These are phyloP conservation scores for Linnemannia schmuckeri DNA, from an alignment of 192 early-diverging fungal species.

Conservation along the genomic window DNA sequence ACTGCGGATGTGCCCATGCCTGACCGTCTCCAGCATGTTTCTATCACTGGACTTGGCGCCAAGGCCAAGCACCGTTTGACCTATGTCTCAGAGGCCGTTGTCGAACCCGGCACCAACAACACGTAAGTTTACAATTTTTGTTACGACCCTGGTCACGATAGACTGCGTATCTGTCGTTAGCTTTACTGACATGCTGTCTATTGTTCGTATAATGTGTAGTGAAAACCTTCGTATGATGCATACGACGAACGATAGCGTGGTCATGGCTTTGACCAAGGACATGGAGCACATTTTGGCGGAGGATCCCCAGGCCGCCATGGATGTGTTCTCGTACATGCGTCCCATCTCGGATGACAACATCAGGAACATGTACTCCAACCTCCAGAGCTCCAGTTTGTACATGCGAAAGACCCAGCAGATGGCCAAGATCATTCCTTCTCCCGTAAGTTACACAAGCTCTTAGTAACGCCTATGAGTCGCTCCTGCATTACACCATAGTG, in stretches of 20 bases:
- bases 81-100: conserved; percentile 35
- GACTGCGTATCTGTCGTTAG: background rate
- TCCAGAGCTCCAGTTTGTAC: conserved; percentile 60
- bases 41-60: conserved; percentile 43
- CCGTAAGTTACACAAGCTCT: conserved; percentile 41
- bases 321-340: conserved; percentile 62
- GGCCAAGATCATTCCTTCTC: conserved; percentile 63
- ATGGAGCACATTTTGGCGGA: conserved; percentile 22
- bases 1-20: conserved; percentile 26
- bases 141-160: too few relatives aligned
- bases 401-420: conserved; percentile 63
- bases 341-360: conserved; percentile 50
- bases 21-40: conserved; percentile 39
- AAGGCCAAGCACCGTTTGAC: conserved; percentile 56
- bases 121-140: conserved; percentile 10
- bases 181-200: background rate
- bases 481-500: background rate
- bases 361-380: conserved; percentile 59
- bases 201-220: background rate
- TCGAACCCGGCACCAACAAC: conserved; percentile 29
- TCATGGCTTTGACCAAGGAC: conserved; percentile 51
- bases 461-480: background rate
- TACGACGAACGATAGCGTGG: conserved; percentile 51
- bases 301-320: conserved; percentile 48
- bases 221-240: conserved; percentile 48